Percentiles rank a stretch among this genome's conserved stretches.
These are phyloP conservation scores for Clavariopsis aquatica DNA, from an alignment of 495 filamentous ascomycete genomes.

Conservation along the genomic window DNA sequence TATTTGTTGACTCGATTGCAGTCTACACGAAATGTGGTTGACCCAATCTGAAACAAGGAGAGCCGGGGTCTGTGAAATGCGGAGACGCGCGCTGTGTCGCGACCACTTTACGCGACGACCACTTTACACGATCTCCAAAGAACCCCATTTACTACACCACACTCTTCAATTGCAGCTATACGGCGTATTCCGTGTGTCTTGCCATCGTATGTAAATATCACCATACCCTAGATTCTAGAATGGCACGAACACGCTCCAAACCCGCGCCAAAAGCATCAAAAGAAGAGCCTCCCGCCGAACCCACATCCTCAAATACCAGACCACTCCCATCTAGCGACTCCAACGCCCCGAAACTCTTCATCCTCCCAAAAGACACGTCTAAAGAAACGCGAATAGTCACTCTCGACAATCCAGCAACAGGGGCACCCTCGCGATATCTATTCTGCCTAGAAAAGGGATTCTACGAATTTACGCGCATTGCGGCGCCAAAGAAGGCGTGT, in stretches of 20 bases:
- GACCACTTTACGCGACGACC: background rate
- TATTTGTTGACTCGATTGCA: constrained; percentile 1
- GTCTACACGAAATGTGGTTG: constrained; percentile 7
- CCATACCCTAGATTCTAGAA: background rate
- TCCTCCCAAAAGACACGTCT: constrained; percentile 70
- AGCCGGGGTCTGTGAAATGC: constrained; percentile 1
- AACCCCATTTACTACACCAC: background rate
- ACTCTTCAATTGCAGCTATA: constrained; percentile 12
- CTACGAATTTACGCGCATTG: constrained; percentile 82
- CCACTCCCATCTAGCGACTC: constrained; percentile 33
- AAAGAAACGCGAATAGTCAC: constrained; percentile 69
- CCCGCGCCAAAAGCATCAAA: constrained; percentile 24
- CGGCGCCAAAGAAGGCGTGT: constrained; percentile 60
- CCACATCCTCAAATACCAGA: constrained; percentile 11
- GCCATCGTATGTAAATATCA: background rate
- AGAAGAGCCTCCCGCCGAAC: constrained; percentile 7
- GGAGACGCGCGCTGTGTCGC: constrained; percentile 8
- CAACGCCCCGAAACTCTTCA: constrained; percentile 69
- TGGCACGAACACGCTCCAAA: constrained; percentile 40
- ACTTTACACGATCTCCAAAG: background rate
- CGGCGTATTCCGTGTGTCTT: background rate
- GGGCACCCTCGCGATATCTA: constrained; percentile 67
- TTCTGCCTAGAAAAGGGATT: constrained; percentile 78
- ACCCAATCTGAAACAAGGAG: constrained; percentile 14
- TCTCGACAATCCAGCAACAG: constrained; percentile 74